phyloP scores from a whole-genome alignment of 2,329 filamentous ascomycete genomes.

The Aspergillus quadrilineatus region DNA sequence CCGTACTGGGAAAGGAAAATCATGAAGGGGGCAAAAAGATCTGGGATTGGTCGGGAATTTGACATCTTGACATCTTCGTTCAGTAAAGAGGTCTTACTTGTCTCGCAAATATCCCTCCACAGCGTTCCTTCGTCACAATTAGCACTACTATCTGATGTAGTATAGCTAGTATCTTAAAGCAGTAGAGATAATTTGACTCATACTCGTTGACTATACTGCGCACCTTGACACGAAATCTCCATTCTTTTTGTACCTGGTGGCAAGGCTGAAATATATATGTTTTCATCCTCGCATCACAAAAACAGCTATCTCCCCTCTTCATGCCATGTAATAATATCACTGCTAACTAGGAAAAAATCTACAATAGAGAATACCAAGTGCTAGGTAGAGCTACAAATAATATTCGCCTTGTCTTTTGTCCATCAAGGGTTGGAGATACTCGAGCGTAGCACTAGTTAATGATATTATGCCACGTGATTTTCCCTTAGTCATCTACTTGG shows the following conservation, averaged over 20 bases:
- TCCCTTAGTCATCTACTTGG: conserved; percentile 14
- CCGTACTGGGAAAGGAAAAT: no score
- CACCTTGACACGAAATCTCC: no score
- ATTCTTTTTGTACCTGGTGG: no score
- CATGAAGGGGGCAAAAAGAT: not conserved
- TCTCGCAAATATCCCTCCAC: not conserved
- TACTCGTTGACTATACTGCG: no score
- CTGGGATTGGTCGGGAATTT: not conserved
- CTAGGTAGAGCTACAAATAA: not conserved
- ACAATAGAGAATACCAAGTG: no score
- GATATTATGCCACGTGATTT: conserved; percentile 1
- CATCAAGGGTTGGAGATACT: not conserved
- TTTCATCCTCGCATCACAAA: no score
- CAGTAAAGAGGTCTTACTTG: not conserved
- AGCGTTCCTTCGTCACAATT: not conserved
- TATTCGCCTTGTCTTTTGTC: not conserved
- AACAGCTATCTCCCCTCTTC: no score
- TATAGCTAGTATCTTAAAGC: not conserved
- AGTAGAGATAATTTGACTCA: no score
- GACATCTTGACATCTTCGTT: not conserved
- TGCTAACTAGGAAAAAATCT: no score
- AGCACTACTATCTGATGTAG: not conserved
- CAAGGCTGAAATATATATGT: no score
- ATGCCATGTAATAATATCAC: no score
- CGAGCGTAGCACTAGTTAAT: not conserved